Evolutionary conservation across 2,329 filamentous ascomycete species (phyloP).

Genomic region (Arthrobotrys sphaeroides): DNA sequence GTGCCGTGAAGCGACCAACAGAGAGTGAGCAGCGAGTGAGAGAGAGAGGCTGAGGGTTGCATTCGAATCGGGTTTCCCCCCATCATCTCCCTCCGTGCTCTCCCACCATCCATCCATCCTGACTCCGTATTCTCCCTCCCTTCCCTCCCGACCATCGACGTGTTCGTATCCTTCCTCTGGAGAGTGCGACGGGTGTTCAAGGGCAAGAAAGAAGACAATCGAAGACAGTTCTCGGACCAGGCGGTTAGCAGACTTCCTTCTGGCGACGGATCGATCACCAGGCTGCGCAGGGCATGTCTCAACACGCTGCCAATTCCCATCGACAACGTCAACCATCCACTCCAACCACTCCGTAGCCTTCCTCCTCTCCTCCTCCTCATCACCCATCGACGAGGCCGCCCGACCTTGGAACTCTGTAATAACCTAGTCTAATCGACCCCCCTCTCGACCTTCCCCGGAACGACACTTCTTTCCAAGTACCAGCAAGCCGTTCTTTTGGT

Average conservation of each 20-base stretch:
- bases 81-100: conserved; percentile 35
- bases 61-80: conserved; percentile 13
- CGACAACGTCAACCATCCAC: conserved; percentile 20
- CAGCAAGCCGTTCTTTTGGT: conserved; percentile 40
- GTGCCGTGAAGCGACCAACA: too few relatives aligned
- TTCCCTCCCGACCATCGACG: conserved; percentile 4
- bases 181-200: conserved; percentile 9
- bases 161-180: conserved; percentile 4
- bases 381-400: not conserved
- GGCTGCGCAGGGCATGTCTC: conserved; percentile 35
- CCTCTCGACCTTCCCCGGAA: not conserved
- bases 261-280: conserved; percentile 44
- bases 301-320: conserved; percentile 13
- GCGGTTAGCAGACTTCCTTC: conserved; percentile 25
- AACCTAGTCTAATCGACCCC: conserved; percentile 13
- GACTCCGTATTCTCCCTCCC: not conserved
- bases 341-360: conserved; percentile 20
- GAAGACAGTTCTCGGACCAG: not conserved
- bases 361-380: not conserved
- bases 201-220: not conserved
- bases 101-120: conserved; percentile 3
- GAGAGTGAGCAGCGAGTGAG: not conserved
- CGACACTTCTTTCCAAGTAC: conserved; percentile 19
- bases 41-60: conserved; percentile 27
- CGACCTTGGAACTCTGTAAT: conserved; percentile 5